Percentiles rank a stretch among this genome's conserved stretches.
Evolutionary conservation across 2,329 filamentous ascomycete genomes (phyloP).

Genomic region (Ophiocordyceps camponoti-leonardi): DNA sequence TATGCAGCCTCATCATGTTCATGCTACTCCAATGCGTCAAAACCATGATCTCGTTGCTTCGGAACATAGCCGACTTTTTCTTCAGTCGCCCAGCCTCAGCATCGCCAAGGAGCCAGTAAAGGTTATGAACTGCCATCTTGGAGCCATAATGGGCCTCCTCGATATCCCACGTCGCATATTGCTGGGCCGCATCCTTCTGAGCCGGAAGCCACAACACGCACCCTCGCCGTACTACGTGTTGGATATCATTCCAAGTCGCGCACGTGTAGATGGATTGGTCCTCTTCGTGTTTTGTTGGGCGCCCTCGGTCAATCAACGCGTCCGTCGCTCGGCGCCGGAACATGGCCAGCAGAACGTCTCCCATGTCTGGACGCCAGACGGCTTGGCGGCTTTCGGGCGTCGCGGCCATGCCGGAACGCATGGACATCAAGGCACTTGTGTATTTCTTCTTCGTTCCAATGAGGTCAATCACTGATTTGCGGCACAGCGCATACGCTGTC

Average conservation of each 20-base stretch:
- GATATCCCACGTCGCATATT: constrained; percentile 28
- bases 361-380: constrained; percentile 35
- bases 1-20: constrained; percentile 26
- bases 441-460: constrained; percentile 7
- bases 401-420: constrained; percentile 12
- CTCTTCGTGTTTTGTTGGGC: constrained; percentile 7
- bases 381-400: constrained; percentile 2
- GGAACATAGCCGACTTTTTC: constrained; percentile 14
- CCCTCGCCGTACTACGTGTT: constrained; percentile 20
- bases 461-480: constrained; percentile 12
- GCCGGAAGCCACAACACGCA: constrained; percentile 26
- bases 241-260: constrained; percentile 25
- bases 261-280: constrained; percentile 23
- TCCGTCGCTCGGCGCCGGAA: constrained; percentile 30
- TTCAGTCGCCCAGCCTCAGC: constrained; percentile 24
- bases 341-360: constrained; percentile 28
- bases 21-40: constrained; percentile 19
- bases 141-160: constrained; percentile 13
- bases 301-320: constrained; percentile 17
- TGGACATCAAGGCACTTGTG: constrained; percentile 4
- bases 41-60: constrained; percentile 22
- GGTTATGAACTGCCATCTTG: constrained; percentile 33
- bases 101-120: constrained; percentile 31
- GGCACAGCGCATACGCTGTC: constrained; percentile 11
- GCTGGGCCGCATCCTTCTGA: constrained; percentile 8